Evolutionary conservation across 2,329 filamentous ascomycete species (phyloP).

Genomic region (Monilinia fructicola): DNA sequence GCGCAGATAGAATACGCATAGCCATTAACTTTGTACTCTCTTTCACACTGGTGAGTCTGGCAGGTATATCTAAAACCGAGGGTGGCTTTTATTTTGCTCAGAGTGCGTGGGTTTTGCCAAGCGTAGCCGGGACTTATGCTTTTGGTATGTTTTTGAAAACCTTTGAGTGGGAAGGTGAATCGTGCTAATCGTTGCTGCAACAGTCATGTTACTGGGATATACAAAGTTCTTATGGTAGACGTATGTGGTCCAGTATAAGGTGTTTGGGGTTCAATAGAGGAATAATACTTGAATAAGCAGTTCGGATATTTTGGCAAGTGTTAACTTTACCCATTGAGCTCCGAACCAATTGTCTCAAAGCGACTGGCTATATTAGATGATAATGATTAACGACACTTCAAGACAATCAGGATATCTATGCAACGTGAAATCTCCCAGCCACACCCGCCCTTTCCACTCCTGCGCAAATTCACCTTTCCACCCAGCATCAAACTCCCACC

Average conservation of each 20-base stretch:
- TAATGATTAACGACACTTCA: background rate
- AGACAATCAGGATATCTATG: too few species aligned
- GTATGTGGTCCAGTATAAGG: background rate
- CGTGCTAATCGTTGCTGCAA: background rate
- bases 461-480: too few species aligned
- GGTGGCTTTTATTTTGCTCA: constrained; percentile 22
- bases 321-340: too few species aligned
- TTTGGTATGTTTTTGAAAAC: background rate
- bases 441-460: too few species aligned
- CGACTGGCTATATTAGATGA: background rate
- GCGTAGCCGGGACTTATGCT: constrained; percentile 13
- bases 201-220: constrained; percentile 13
- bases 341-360: too few species aligned
- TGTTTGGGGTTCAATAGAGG: background rate
- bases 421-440: too few species aligned
- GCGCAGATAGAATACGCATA: constrained; percentile 16
- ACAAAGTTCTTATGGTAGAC: constrained; percentile 11
- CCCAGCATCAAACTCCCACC: too few species aligned
- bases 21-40: constrained; percentile 22
- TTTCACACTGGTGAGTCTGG: background rate
- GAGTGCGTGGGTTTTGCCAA: constrained; percentile 25
- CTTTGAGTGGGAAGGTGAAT: background rate
- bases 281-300: too few species aligned
- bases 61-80: constrained; percentile 15
- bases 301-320: too few species aligned